Percentiles rank a stretch among this genome's conserved stretches.
These are phyloP conservation scores for Globisporangium irregulare DNA, from an alignment of 352 stramenopile species.

Conservation along the genomic window DNA sequence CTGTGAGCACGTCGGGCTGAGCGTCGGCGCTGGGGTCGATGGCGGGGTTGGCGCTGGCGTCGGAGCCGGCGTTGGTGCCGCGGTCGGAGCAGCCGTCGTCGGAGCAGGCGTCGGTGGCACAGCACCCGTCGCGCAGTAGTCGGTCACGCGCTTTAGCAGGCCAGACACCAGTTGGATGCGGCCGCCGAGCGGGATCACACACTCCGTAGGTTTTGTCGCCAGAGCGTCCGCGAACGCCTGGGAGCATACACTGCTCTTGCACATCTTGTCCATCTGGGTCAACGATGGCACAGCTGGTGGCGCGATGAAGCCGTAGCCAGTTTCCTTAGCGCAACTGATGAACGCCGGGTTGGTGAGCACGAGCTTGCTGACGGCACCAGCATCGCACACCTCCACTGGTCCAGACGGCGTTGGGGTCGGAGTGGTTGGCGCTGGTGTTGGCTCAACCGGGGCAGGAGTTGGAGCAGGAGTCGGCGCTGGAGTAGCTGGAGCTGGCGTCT, in stretches of 20 bases:
- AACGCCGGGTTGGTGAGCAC: slow-evolving; percentile 11
- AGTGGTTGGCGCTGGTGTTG: neutral
- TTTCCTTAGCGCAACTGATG: slow-evolving; percentile 5
- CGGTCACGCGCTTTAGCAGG: neutral
- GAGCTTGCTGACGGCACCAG: neutral
- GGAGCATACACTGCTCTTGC: slow-evolving; percentile 4
- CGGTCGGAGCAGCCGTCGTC: no score
- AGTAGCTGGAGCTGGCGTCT: neutral
- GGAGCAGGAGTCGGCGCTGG: neutral
- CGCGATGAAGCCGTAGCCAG: slow-evolving; percentile 7
- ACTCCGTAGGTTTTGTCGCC: slow-evolving; percentile 11
- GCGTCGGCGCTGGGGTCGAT: neutral
- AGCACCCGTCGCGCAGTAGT: neutral
- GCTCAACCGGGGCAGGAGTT: neutral
- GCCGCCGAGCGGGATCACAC: neutral
- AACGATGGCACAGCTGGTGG: neutral
- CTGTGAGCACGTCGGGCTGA: neutral
- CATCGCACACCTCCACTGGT: slow-evolving; percentile 4
- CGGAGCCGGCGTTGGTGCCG: neutral
- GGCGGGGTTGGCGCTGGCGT: neutral
- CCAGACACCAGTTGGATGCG: neutral
- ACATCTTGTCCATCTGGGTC: slow-evolving; percentile 16
- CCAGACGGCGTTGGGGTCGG: neutral
- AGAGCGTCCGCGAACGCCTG: slow-evolving; percentile 11
- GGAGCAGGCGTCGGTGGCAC: no score